These are phyloP conservation scores for Nemania serpens DNA, from an alignment of 2,329 filamentous ascomycete genomes.

Conservation along the genomic window DNA sequence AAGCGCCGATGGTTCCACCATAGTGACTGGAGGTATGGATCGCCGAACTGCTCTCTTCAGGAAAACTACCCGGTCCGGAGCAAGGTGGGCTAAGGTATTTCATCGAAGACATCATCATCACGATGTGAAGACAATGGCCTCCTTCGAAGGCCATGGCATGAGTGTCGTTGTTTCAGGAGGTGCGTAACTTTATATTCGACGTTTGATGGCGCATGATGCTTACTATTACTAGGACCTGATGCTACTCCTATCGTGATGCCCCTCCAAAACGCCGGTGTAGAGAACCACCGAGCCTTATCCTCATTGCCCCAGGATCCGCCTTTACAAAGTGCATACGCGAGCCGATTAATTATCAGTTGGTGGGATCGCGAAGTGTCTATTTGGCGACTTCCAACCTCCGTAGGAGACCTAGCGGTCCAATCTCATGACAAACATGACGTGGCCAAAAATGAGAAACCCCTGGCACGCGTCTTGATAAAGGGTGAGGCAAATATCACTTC, in stretches of 20 bases:
- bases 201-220: slow-evolving; percentile 32
- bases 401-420: slow-evolving; percentile 51
- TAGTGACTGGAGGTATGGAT: slow-evolving; percentile 92
- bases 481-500: slow-evolving; percentile 85
- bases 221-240: slow-evolving; percentile 70
- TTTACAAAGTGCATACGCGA: slow-evolving; percentile 71
- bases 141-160: slow-evolving; percentile 81
- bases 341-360: slow-evolving; percentile 83
- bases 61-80: slow-evolving; percentile 61
- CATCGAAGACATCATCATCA: slow-evolving; percentile 88
- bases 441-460: slow-evolving; percentile 64
- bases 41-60: slow-evolving; percentile 84
- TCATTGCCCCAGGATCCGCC: slow-evolving; percentile 80
- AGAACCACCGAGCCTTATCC: slow-evolving; percentile 82
- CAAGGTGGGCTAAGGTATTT: slow-evolving; percentile 82
- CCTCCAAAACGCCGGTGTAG: slow-evolving; percentile 74
- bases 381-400: slow-evolving; percentile 65
- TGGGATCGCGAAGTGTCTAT: slow-evolving; percentile 88
- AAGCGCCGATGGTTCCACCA: slow-evolving; percentile 77
- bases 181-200: slow-evolving; percentile 46
- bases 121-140: slow-evolving; percentile 92
- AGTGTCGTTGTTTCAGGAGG: slow-evolving; percentile 93
- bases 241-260: slow-evolving; percentile 82
- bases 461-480: slow-evolving; percentile 69
- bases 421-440: slow-evolving; percentile 48